These are phyloP conservation scores for Bryoglossum gracile DNA, from an alignment of 495 filamentous ascomycete species.

Conservation along the genomic window DNA sequence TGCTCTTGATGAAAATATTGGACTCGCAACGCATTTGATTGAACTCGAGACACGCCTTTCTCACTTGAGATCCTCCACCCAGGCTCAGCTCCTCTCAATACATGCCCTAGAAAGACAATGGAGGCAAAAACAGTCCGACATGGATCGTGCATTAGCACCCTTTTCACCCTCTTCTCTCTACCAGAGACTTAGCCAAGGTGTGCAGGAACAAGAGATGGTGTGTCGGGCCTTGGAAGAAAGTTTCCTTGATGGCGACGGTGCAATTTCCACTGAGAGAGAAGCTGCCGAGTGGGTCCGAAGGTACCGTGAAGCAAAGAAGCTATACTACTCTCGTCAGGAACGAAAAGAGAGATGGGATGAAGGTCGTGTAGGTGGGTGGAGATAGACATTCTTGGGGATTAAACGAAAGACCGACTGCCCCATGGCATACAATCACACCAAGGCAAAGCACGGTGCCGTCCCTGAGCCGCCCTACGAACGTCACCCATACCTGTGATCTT, in stretches of 20 bases:
- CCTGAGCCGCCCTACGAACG: too few species aligned
- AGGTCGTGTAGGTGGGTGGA: constrained; percentile 86
- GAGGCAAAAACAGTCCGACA: constrained; percentile 78
- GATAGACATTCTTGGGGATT: too few species aligned
- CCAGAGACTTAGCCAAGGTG: constrained; percentile 61
- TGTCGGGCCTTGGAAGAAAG: constrained; percentile 82
- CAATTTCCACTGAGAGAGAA: constrained; percentile 63
- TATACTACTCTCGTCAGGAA: constrained; percentile 69
- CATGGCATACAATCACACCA: too few species aligned
- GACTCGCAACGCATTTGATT: constrained; percentile 53
- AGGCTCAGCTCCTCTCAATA: constrained; percentile 73
- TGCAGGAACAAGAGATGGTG: constrained; percentile 77
- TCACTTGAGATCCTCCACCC: constrained; percentile 56
- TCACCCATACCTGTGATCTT: too few species aligned
- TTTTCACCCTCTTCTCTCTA: constrained; percentile 83
- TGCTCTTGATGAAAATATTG: constrained; percentile 60
- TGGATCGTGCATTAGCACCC: constrained; percentile 75
- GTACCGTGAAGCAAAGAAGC: constrained; percentile 67
- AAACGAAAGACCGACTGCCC: too few species aligned
- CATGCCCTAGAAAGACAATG: constrained; percentile 86
- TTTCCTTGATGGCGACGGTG: constrained; percentile 60
- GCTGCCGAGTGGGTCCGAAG: constrained; percentile 73
- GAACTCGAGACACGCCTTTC: constrained; percentile 53
- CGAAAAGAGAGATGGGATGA: constrained; percentile 91
- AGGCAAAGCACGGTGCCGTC: too few species aligned